Evolutionary conservation across 768 basidiomycete species (phyloP), one percentile per base, ranked within the genome.

Genomic region (Leucosporidium scottii): DNA sequence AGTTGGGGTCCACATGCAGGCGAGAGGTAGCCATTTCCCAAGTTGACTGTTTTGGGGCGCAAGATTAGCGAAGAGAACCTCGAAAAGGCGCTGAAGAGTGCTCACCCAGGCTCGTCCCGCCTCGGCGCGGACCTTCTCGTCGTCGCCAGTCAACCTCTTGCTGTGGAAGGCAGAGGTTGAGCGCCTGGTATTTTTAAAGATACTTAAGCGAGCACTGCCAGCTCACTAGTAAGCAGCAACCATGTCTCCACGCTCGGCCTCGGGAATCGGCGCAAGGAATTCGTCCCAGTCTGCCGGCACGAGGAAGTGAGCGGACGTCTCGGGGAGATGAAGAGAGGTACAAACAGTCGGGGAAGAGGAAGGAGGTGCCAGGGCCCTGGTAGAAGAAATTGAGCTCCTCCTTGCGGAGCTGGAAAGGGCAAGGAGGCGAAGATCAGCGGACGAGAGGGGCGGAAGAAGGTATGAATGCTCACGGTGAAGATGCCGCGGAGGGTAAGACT

Each of bases 351-450:
- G 73, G 69, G 62, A 74, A 74, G 53, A 73, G 17, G 62, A 65
- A 67, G 27, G 8, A 30, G 12, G 71, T 64, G 0, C 73, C 73
- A 1, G 74, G 74, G 1, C 74, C 84, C 80, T 93, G 91, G 78
- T 93, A 96, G 81, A 96, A 94, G 81, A 93, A 97, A 25, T 84
- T 83, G 50, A 96, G 83, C 78, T 97, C 93, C 73, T 86, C 81
- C 44, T 60, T 57, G 13, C 70, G 66, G 17, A 70, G 65, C 69
- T 67, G 53, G 5, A 12, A 53, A 4, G 34, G 17, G 27, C 17
- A 34, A 34, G 21, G 39, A n/a, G 34, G 39, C 21, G 23, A 47
- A 59, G 13, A n/a, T 31, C 47, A 28, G 49, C 28, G 27, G 34
- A 50, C 7, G 8, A 50, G 30, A 23, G 15, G 13, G 39, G 39